Evolutionary conservation across 2,329 filamentous ascomycete species (phyloP).

Genomic region (Epichloe elymi): DNA sequence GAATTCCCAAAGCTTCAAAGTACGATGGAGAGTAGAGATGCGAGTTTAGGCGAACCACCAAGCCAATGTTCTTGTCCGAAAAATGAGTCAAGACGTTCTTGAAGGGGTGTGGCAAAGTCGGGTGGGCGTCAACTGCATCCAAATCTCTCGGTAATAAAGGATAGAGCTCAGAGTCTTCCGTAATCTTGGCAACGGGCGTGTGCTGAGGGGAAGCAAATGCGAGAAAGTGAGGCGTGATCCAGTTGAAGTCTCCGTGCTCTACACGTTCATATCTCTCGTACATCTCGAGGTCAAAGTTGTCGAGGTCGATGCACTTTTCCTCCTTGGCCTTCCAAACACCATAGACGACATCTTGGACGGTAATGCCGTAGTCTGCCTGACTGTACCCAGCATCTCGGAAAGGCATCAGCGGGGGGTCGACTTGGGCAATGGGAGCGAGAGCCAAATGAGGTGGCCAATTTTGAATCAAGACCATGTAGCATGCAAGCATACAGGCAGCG

Average conservation of each 20-base stretch:
- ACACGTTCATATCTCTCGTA: constrained; percentile 94
- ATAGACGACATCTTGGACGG: constrained; percentile 94
- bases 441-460: constrained; percentile 95
- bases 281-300: constrained; percentile 92
- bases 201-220: constrained; percentile 94
- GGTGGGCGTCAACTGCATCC: constrained; percentile 56
- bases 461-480: constrained; percentile 98
- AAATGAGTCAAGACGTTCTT: constrained; percentile 94
- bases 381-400: constrained; percentile 98
- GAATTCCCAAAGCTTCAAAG: constrained; percentile 88
- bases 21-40: constrained; percentile 94
- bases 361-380: constrained; percentile 91
- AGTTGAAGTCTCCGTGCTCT: constrained; percentile 99
- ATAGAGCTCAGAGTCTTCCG: constrained; percentile 60
- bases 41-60: constrained; percentile 92
- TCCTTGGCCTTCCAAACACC: constrained; percentile 99
- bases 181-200: constrained; percentile 58
- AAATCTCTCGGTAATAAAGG: constrained; percentile 61
- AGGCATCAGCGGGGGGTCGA: constrained; percentile 95
- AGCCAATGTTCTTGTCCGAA: constrained; percentile 70
- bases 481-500: constrained; percentile 85
- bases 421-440: constrained; percentile 87
- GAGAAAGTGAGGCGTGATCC: constrained; percentile 89
- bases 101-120: constrained; percentile 70
- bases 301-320: constrained; percentile 77